phyloP scores from a whole-genome alignment of 2,329 filamentous ascomycete genomes.

The Fusarium sp. region DNA sequence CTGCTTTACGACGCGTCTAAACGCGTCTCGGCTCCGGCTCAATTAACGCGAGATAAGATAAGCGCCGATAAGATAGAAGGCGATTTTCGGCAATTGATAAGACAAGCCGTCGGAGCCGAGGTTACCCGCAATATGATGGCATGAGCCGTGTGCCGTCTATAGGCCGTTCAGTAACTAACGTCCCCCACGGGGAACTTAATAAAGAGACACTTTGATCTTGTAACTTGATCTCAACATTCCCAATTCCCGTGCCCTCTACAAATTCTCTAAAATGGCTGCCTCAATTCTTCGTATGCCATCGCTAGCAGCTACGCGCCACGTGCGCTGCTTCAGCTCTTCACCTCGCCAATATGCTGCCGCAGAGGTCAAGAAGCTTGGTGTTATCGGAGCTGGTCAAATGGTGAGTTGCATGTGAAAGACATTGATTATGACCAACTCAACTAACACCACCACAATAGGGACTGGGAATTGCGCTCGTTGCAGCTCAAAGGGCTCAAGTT shows the following conservation, averaged over 20 bases:
- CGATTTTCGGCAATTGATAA: constrained; percentile 40
- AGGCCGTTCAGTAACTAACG: constrained; percentile 8
- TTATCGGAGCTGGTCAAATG: constrained; percentile 97
- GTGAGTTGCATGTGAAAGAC: constrained; percentile 69
- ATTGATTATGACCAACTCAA: constrained; percentile 15
- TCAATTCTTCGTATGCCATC: constrained; percentile 58
- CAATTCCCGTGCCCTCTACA: constrained; percentile 2
- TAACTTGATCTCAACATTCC: constrained; percentile 11
- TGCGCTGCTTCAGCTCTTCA: constrained; percentile 79
- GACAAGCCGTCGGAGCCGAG: constrained; percentile 54
- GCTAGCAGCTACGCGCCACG: constrained; percentile 56
- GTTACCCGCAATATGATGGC: constrained; percentile 56
- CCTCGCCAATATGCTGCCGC: constrained; percentile 69
- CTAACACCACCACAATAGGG: constrained; percentile 70
- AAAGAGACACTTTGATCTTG: constrained; percentile 14
- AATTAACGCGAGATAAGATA: constrained; percentile 37
- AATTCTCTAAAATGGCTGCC: constrained; percentile 57
- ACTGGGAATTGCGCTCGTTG: constrained; percentile 94
- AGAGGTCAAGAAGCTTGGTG: constrained; percentile 89
- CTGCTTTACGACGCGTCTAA: constrained; percentile 32
- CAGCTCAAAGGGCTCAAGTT: constrained; percentile 85
- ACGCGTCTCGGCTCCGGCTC: constrained; percentile 39
- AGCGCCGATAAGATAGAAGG: constrained; percentile 32
- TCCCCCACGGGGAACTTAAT: constrained; percentile 37
- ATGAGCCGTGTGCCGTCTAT: constrained; percentile 27